Base-by-base conservation (phyloP, 768 basidiomycete species). In the Lactarius indigo region DNA sequence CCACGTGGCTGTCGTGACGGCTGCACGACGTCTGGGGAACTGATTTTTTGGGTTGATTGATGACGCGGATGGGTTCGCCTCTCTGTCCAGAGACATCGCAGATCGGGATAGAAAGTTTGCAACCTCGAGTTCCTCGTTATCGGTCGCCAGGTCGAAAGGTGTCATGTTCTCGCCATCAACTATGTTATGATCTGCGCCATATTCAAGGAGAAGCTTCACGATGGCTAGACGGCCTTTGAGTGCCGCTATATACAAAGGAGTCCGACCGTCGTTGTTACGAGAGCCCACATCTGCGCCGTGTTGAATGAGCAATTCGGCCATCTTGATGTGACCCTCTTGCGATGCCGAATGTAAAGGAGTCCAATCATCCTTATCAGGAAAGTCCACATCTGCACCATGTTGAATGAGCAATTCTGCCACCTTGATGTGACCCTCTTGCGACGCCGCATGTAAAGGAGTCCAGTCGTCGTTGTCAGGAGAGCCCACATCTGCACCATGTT, bases 311-410 rank as follows among this genome's bases (percentile, higher is more conserved):
- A 50, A 2, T 13, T 50, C 23, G 13, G 47, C 23, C 0, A 26
- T 23, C 5, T 26, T 3, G 47, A 50, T 6, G 5, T 23, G 10
- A 23, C 47, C 23, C 23, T 1, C 0, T 2, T 0, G 7, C 12
- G 23, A 50, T 5, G 47, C 47, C 47, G 2, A 50, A 26, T 50
- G 5, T 5, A 50, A 26, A 23, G 47, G 47, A 6, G 47, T 50
- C 4, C 47, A 2, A 26, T 5, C 5, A 0, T 50, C 12, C 0
- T 23, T 23, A 0, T 2, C 0, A 13, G 23, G 47, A 50, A 12
- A 50, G 10, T 2, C 47, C 23, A 26, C 23, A 23, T 50, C 47
- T 13, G 23, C 23, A 2, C 47, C 47, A 6, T 26, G 5, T 50
- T 26, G n/a, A 50, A 50, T 50, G 12, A 50, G 47, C 23, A 50